Evolutionary conservation across 768 basidiomycete species (phyloP).

Genomic region (Candolleomyces eurysporus): DNA sequence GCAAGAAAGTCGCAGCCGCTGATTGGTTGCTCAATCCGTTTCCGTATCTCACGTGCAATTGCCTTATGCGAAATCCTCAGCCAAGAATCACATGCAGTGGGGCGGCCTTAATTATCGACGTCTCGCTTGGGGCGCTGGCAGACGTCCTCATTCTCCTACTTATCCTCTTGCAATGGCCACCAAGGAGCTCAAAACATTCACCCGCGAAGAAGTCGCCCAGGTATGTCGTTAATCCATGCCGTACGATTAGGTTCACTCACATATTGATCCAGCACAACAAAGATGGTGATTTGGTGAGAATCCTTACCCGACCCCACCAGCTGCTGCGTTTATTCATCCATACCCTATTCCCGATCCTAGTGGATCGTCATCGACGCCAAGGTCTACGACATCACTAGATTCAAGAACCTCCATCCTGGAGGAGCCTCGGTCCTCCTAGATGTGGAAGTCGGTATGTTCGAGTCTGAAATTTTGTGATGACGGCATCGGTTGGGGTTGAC

Average conservation of each 20-base stretch:
- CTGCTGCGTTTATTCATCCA: constrained; percentile 30
- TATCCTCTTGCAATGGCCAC: constrained; percentile 26
- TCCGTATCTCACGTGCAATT: constrained; percentile 1
- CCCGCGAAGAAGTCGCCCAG: constrained; percentile 44
- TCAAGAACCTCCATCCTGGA: constrained; percentile 85
- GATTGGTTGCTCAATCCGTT: constrained; percentile 4
- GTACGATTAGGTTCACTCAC: constrained; percentile 6
- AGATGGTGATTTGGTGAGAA: constrained; percentile 57
- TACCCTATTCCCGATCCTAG: constrained; percentile 28
- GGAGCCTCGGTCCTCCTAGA: constrained; percentile 76
- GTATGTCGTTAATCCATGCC: constrained; percentile 18
- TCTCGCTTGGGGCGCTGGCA: background rate
- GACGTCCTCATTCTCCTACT: background rate
- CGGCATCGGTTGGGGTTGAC: background rate
- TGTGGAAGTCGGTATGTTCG: constrained; percentile 69
- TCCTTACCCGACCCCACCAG: background rate
- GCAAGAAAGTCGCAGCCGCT: background rate
- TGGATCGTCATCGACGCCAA: constrained; percentile 87
- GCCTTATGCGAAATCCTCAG: constrained; percentile 4
- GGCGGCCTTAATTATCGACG: background rate
- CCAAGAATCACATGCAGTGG: constrained; percentile 12
- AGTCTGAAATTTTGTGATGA: background rate
- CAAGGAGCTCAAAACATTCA: constrained; percentile 34
- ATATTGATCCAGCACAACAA: constrained; percentile 62
- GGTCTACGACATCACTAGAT: constrained; percentile 81